phyloP scores from a whole-genome alignment of 768 basidiomycete species.

The Tephrocybe rancida region DNA sequence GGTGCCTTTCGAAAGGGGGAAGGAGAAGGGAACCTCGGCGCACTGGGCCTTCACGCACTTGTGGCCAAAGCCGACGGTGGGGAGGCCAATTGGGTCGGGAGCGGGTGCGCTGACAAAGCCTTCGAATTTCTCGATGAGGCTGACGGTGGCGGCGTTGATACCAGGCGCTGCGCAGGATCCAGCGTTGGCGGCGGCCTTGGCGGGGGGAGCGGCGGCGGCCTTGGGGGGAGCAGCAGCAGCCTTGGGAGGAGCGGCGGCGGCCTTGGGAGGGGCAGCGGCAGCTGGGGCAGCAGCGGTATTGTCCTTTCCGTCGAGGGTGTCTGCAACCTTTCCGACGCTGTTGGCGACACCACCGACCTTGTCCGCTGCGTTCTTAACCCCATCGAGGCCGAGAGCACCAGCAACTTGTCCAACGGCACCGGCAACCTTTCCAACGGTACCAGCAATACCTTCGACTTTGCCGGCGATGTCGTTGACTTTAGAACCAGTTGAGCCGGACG shows the following conservation, averaged over 20 bases:
- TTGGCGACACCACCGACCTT: background rate
- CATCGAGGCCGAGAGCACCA: background rate
- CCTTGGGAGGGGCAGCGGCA: background rate
- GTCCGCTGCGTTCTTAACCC: background rate
- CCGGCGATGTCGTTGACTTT: background rate
- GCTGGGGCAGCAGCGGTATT: background rate
- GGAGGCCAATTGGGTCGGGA: constrained; percentile 31
- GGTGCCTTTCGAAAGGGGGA: constrained; percentile 27
- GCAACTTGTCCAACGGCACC: constrained; percentile 4
- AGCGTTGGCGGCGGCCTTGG: background rate
- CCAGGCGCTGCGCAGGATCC: constrained; percentile 10
- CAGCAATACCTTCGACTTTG: background rate
- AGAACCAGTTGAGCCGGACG: background rate
- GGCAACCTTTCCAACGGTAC: constrained; percentile 5
- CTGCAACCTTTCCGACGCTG: background rate
- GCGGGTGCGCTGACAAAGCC: constrained; percentile 28
- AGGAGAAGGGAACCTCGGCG: constrained; percentile 21
- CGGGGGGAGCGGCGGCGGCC: background rate
- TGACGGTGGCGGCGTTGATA: constrained; percentile 27
- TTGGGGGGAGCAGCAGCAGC: background rate
- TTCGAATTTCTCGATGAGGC: constrained; percentile 30
- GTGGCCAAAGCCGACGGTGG: constrained; percentile 33
- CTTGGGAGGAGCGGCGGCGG: background rate
- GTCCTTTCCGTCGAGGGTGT: background rate
- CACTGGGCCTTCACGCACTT: constrained; percentile 25